Base-by-base conservation (phyloP, 148 eudicot species). In the Rhododendron molle region DNA sequence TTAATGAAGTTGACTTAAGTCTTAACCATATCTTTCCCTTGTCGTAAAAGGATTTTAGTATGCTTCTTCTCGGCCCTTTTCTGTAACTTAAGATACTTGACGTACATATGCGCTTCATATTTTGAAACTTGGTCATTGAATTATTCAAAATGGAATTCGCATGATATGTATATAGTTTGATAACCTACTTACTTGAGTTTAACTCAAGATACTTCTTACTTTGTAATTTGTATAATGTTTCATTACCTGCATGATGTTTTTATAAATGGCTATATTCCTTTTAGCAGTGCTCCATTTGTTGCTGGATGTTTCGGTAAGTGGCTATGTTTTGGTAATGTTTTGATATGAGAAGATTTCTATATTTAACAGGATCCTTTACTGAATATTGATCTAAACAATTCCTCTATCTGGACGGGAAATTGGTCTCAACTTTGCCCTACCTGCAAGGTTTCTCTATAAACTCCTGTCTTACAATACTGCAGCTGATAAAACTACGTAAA, bases 381-480 rank as follows among this genome's bases (percentile, higher is more conserved):
- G 86, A 90, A 89, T 84, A 90, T 91, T 87, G 96, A 95, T 89
- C 80, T 89, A 86, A 90, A 89, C 78, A 89, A 81, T 89, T 91
- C 90, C 78, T 85, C 94, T 50, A 40, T 80, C 52, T 92, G 93
- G 94, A 90, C 71, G 13, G 94, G 93, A 85, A 91, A 91, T 84
- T 94, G 94, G 94, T 92, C 96, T 87, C 96, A 91, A 78, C 93
- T 94, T 73, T 94, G 96, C 76, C 96, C 96, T 77, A 94, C 94
- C 74, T 94, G 96, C 93, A 91, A 91, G 91, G 94, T 92, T 87
- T 74, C 78, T 71, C 78, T 40, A 52, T 13, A 21, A 56, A 58
- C 76, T 14, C 32, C 62, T 28, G 12, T 46, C 76, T 74, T 56
- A 16, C 47, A 38, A 58, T 23, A 44, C 72, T n/a, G 32, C 43